Base-by-base conservation (phyloP, 2,329 filamentous ascomycete genomes). In the Penicillium sp. region DNA sequence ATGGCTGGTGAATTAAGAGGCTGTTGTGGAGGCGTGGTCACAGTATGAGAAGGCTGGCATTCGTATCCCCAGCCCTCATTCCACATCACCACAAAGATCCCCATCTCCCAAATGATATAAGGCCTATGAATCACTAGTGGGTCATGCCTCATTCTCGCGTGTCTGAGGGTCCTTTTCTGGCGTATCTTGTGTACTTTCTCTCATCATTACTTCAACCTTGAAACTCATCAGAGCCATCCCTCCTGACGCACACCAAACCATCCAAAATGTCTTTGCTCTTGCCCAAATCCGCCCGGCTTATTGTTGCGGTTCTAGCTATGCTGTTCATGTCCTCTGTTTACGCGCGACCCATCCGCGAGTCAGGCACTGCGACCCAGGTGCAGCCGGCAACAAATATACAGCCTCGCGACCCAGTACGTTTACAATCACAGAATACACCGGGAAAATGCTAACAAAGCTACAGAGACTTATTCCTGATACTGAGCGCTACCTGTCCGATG, bases 401-500 rank as follows among this genome's bases (percentile, higher is more conserved):
- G 40, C 37, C 48, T 42, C 57, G 57, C 18, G 55, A 57, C 18
- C 58, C 57, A 20, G 59, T 61, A 42, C 29, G 53, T 44, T 37
- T 23, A 13, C 13, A 29, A 28, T 10, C 15, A 18, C 20, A 3
- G 18, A 2, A 18, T 33, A 9, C 8, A 13, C 40, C 13, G 6
- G 3, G 20, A 8, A 9, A 4, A 24, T 3, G 2, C 9, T 1
- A 28, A 27, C 10, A 18, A 3, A 20, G 48, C 59, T 15, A 23
- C 29, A 65, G 61, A 54, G 62, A 48, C 42, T 62, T 6, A 59
- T 64, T 31, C 60, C 63, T 13, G 47, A 56, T 23, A 56, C 51
- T 8, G 24, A 53, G 6, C 10, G 54, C 3, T 54, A 64, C 24
- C 25, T 66, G 1, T 6, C 40, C 32, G 13, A 46, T 2, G 9